Base-by-base conservation (phyloP, 495 filamentous ascomycete genomes). In the Platismatia glauca region DNA sequence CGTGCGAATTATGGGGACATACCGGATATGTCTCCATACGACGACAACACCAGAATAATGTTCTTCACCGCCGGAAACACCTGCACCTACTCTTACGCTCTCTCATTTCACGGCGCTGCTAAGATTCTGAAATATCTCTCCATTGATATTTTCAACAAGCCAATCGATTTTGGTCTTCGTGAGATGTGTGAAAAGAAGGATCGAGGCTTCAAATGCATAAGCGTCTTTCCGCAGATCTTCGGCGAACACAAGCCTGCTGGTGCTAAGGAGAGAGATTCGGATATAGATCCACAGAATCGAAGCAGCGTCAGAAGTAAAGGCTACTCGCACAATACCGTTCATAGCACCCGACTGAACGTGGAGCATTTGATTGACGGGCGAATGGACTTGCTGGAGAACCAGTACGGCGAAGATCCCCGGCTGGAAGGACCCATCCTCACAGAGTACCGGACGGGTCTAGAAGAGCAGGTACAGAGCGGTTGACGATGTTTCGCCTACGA, bases 71-170 rank as follows among this genome's bases (percentile, higher is more conserved):
- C 70, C n/a, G 78, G 77, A 33, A 72, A 71, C 35, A 77, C 81
- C 33, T 85, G 81, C 71, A 77, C 77, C 15, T 75, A 78, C 61
- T 70, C 78, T 20, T 86, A 86, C 69, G 82, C 81, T 0, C 73
- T 85, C 6, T 78, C 78, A 0, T 75, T 74, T 38, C 67, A 71
- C 59, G 81, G 82, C 6, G 82, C 82, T 2, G 76, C 73, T 31
- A 79, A 80, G 27, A 74, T 84, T 18, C 73, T 84, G 9, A 71
- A 76, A 29, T 78, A 76, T 58, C 69, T 81, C 11, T 78, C 73
- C 11, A 72, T 80, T 4, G 76, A 78, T 41, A 72, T 71, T 4
- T 72, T 73, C 31, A 67, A 69, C 35, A 73, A 71, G 20, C 73
- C 78, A 7, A 78, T 78, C 50, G 82, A 83, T 53, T 76, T 76